Conservation (phyloP, 345 rosid species). For the Brassica carinata region DNA sequence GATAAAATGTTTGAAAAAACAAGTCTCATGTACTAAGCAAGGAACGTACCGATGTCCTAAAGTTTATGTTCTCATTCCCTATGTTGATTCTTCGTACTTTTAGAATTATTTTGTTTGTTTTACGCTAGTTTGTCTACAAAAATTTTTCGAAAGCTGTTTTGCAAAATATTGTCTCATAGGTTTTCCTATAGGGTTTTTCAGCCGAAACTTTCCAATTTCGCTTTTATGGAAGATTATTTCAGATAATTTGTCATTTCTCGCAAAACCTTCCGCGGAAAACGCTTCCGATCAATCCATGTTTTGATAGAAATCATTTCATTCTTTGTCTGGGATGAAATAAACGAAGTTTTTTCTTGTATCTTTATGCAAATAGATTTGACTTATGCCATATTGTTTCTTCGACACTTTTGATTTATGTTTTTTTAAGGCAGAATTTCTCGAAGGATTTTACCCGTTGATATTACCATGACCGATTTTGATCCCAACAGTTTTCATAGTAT, state of each 20-base stretch:
- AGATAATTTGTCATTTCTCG: background rate
- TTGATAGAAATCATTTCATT: background rate
- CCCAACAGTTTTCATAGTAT: background rate
- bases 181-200: no score
- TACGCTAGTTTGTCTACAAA: background rate
- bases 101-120: background rate
- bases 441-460: background rate
- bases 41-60: no score
- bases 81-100: background rate
- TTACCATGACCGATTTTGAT: background rate
- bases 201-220: background rate
- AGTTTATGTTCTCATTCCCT: no score
- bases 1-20: background rate
- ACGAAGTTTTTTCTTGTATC: background rate
- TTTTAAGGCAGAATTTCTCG: background rate
- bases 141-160: no score
- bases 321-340: background rate
- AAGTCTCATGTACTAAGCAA: no score
- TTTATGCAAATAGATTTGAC: background rate
- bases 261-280: no score
- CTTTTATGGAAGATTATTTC: background rate
- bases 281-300: background rate
- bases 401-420: background rate
- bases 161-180: no score
- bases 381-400: background rate